phyloP scores from a whole-genome alignment of 1,284 basidiomycete species.

The Trichosporon faecale region DNA sequence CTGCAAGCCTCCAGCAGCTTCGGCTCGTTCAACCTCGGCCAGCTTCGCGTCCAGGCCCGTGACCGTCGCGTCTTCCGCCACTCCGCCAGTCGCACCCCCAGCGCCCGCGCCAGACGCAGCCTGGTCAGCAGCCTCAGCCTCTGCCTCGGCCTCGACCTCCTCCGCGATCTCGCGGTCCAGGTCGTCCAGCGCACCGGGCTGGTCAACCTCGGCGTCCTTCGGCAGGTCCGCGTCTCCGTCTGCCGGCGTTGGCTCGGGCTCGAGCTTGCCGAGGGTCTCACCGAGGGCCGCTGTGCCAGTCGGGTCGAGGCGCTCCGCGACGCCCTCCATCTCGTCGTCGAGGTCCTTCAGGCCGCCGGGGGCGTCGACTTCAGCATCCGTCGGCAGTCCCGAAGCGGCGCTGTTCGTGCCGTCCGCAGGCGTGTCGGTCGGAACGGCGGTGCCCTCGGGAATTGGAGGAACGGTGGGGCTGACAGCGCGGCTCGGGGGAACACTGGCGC shows the following conservation, averaged over 20 bases:
- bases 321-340: constrained; percentile 35
- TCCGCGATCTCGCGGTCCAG: constrained; percentile 21
- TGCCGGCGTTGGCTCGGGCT: constrained; percentile 10
- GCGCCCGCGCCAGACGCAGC: background rate
- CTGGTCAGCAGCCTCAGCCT: constrained; percentile 15
- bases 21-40: background rate
- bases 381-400: background rate
- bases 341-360: constrained; percentile 36
- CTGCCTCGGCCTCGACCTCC: constrained; percentile 9
- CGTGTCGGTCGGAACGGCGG: constrained; percentile 3
- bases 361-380: constrained; percentile 30
- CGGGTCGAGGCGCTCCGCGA: constrained; percentile 29
- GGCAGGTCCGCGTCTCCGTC: background rate
- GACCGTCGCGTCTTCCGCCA: background rate
- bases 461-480: background rate
- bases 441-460: constrained; percentile 2
- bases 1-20: background rate
- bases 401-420: background rate
- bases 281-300: constrained; percentile 16
- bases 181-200: constrained; percentile 33
- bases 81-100: background rate
- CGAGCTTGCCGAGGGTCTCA: background rate
- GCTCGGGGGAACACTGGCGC: background rate
- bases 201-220: constrained; percentile 33
- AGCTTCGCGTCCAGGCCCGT: background rate